A percentile compares a stretch with the other conserved stretches of the same genome.
These are phyloP conservation scores for Boletellus ananas DNA, from an alignment of 768 basidiomycete genomes.

Conservation along the genomic window DNA sequence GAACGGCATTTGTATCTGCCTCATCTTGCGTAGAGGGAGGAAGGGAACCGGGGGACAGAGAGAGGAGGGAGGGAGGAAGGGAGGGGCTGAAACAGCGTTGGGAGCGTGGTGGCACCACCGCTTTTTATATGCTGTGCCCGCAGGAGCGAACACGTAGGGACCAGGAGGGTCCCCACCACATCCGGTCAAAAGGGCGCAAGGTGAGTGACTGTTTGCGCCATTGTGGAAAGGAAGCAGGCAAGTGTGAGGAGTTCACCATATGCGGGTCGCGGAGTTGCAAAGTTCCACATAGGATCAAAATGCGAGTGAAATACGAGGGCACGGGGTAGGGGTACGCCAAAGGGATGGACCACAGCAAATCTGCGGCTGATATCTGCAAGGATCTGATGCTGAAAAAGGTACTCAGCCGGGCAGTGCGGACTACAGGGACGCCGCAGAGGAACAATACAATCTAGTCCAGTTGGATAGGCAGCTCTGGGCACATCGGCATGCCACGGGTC, in stretches of 20 bases:
- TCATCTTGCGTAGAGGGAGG: slow-evolving; percentile 15
- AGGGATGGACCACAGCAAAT: slow-evolving; percentile 2
- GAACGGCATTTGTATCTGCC: slow-evolving; percentile 41
- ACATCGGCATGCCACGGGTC: not conserved
- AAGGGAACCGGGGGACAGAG: not conserved
- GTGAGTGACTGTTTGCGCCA: slow-evolving; percentile 19
- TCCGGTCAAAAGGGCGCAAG: slow-evolving; percentile 24
- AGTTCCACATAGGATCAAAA: not conserved
- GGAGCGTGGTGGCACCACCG: not conserved
- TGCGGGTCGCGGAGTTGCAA: slow-evolving; percentile 31
- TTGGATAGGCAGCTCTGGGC: not conserved
- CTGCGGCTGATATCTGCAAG: not conserved
- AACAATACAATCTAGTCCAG: not conserved
- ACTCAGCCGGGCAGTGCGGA: slow-evolving; percentile 7
- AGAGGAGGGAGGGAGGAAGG: not conserved
- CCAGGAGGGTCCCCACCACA: slow-evolving; percentile 20
- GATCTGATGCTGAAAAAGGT: slow-evolving; percentile 6
- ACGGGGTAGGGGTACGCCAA: slow-evolving; percentile 1
- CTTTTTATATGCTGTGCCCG: slow-evolving; percentile 23
- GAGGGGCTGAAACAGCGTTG: not conserved
- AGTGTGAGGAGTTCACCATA: slow-evolving; percentile 24
- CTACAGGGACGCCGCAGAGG: slow-evolving; percentile 5
- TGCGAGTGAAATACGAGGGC: slow-evolving; percentile 2
- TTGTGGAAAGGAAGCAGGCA: slow-evolving; percentile 23
- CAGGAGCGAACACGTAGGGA: slow-evolving; percentile 15